phyloP scores from a whole-genome alignment of 2,329 filamentous ascomycete genomes.

The Aphanoascus verrucosus region DNA sequence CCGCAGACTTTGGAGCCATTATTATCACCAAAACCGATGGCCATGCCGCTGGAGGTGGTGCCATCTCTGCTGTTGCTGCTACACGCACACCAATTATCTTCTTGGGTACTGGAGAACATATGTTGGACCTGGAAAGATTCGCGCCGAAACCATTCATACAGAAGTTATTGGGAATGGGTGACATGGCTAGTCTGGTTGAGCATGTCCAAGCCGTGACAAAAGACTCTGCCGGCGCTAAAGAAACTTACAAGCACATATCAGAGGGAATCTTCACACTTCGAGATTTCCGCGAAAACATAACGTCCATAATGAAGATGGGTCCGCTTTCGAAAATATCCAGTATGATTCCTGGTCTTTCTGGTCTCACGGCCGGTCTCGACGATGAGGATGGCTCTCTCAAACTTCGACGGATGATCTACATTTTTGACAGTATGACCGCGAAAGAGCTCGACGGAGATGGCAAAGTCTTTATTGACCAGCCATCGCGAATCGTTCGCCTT shows the following conservation, averaged over 20 bases:
- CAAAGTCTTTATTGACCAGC: constrained; percentile 86
- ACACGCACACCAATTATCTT: constrained; percentile 97
- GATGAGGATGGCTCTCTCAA: constrained; percentile 92
- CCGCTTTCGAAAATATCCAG: constrained; percentile 93
- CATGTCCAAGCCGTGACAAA: constrained; percentile 93
- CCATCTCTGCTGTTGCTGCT: constrained; percentile 92
- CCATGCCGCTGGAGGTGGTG: constrained; percentile 87
- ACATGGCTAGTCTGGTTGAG: constrained; percentile 88
- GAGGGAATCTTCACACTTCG: constrained; percentile 94
- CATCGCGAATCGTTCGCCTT: constrained; percentile 82
- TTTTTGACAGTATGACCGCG: constrained; percentile 95
- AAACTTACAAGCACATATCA: constrained; percentile 97
- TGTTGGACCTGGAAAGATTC: constrained; percentile 88
- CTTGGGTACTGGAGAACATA: constrained; percentile 93
- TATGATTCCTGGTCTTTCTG: constrained; percentile 93
- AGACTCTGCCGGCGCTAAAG: constrained; percentile 67
- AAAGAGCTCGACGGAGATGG: constrained; percentile 94
- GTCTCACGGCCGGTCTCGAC: constrained; percentile 91
- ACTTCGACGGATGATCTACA: constrained; percentile 96
- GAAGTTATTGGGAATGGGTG: constrained; percentile 92
- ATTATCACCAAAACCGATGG: constrained; percentile 99
- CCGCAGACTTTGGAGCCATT: constrained; percentile 92
- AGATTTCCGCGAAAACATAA: constrained; percentile 86
- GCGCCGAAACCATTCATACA: constrained; percentile 86
- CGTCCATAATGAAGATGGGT: constrained; percentile 99